Conservation (phyloP, 306 rosid species). For the Potentilla sterilis region DNA sequence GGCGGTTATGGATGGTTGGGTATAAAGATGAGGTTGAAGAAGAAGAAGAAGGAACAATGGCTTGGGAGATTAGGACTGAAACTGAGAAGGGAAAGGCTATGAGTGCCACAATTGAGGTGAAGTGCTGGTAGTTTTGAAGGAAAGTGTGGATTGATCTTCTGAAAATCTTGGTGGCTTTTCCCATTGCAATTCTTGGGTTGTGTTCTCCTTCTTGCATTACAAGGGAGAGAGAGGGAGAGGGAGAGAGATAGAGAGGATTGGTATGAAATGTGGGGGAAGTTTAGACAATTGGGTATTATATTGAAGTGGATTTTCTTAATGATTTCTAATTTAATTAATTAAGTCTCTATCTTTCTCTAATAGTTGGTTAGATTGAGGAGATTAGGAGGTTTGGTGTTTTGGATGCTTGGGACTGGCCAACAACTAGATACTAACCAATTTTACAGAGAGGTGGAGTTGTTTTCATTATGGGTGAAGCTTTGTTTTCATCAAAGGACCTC, state of each 20-base stretch:
- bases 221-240: conserved; percentile 25
- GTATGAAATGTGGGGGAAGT: conserved; percentile 27
- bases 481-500: conserved; percentile 42
- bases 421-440: conserved; percentile 51
- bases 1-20: conserved; percentile 48
- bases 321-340: conserved; percentile 18
- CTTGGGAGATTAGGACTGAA: conserved; percentile 67
- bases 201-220: conserved; percentile 28
- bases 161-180: conserved; percentile 49
- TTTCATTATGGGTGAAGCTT: conserved; percentile 17
- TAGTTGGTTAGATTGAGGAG: conserved; percentile 42
- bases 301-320: conserved; percentile 34
- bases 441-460: conserved; percentile 39
- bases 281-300: conserved; percentile 27
- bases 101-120: conserved; percentile 61
- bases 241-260: conserved; percentile 17
- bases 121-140: conserved; percentile 71
- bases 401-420: conserved; percentile 78
- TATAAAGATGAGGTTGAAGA: conserved; percentile 45
- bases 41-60: conserved; percentile 40
- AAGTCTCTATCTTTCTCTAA: conserved; percentile 24
- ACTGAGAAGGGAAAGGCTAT: conserved; percentile 77
- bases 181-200: conserved; percentile 50
- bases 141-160: conserved; percentile 69
- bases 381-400: conserved; percentile 40